phyloP scores from a whole-genome alignment of 2,329 filamentous ascomycete genomes.

The Penicillium psychrosexuale region DNA sequence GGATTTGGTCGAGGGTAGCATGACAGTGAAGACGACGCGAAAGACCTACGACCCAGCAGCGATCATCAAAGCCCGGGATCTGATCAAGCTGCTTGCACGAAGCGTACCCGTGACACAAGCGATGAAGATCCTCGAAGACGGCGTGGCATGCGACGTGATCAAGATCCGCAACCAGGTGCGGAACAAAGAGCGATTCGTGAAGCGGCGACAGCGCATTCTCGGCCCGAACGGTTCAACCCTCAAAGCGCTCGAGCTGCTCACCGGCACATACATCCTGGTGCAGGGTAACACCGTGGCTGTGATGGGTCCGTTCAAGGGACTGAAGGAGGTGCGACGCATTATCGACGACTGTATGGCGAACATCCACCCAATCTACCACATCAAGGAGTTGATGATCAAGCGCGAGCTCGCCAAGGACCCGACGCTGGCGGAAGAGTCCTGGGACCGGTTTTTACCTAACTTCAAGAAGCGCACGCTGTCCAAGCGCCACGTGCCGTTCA shows the following conservation, averaged over 20 bases:
- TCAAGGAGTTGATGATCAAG: constrained; percentile 95
- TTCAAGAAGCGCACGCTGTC: constrained; percentile 92
- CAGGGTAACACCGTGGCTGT: constrained; percentile 92
- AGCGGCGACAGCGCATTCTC: constrained; percentile 86
- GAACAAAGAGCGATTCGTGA: constrained; percentile 94
- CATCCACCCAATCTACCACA: constrained; percentile 83
- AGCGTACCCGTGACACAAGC: constrained; percentile 71
- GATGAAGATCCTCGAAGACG: constrained; percentile 90
- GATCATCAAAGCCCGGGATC: constrained; percentile 87
- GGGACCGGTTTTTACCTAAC: constrained; percentile 94
- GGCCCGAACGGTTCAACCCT: constrained; percentile 88
- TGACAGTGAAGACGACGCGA: constrained; percentile 92
- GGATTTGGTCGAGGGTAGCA: constrained; percentile 90
- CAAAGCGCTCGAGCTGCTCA: constrained; percentile 90
- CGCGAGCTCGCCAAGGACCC: constrained; percentile 87
- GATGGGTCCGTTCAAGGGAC: constrained; percentile 88
- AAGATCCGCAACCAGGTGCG: constrained; percentile 87
- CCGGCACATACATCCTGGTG: constrained; percentile 86
- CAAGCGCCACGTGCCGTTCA: constrained; percentile 76
- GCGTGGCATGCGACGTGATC: constrained; percentile 88
- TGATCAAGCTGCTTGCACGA: constrained; percentile 88
- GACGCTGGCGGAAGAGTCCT: constrained; percentile 79
- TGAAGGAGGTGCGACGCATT: constrained; percentile 87
- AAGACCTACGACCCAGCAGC: constrained; percentile 89
- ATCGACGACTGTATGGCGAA: constrained; percentile 97